These are phyloP conservation scores for Trichoderma reesei DNA, from an alignment of 495 filamentous ascomycete genomes.

Conservation along the genomic window DNA sequence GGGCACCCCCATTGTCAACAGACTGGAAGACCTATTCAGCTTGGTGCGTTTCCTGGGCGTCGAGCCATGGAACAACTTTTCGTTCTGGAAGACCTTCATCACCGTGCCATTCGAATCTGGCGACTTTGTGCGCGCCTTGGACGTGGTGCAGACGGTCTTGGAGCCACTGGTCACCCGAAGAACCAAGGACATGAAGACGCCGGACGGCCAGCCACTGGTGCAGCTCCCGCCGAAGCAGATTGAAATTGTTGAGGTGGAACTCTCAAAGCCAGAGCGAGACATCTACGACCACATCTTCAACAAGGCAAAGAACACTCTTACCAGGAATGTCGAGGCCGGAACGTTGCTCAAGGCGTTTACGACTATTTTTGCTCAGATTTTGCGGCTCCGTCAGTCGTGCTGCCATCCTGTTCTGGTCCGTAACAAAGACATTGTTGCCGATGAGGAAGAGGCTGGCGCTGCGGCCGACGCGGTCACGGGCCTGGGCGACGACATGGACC, in stretches of 20 bases:
- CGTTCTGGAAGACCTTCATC: conserved; percentile 98
- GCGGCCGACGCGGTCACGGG: conserved; percentile 71
- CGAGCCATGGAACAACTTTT: conserved; percentile 96
- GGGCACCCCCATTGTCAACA: conserved; percentile 94
- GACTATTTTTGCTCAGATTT: conserved; percentile 92
- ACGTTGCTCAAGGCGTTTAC: conserved; percentile 91
- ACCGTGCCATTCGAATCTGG: conserved; percentile 93
- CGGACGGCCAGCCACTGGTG: conserved; percentile 76
- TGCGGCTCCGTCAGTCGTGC: conserved; percentile 87
- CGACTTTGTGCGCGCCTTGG: conserved; percentile 82
- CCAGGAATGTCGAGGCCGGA: conserved; percentile 76
- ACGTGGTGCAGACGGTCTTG: conserved; percentile 93
- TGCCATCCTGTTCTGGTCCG: conserved; percentile 86
- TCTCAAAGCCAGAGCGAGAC: conserved; percentile 73
- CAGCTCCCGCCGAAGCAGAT: conserved; percentile 73
- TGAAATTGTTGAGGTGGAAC: conserved; percentile 74
- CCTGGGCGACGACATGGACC: conserved; percentile 92
- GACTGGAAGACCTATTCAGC: conserved; percentile 93
- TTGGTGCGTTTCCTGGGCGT: conserved; percentile 84
- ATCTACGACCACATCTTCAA: conserved; percentile 86
- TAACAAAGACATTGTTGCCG: conserved; percentile 71
- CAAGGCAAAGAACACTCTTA: conserved; percentile 72
- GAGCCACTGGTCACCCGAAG: conserved; percentile 91
- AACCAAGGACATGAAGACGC: conserved; percentile 97
- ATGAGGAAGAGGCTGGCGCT: conserved; percentile 76